Percentiles rank a stretch among this genome's conserved stretches.
These are phyloP conservation scores for Sclerotinia spermophila DNA, from an alignment of 2,329 filamentous ascomycete species.

Conservation along the genomic window DNA sequence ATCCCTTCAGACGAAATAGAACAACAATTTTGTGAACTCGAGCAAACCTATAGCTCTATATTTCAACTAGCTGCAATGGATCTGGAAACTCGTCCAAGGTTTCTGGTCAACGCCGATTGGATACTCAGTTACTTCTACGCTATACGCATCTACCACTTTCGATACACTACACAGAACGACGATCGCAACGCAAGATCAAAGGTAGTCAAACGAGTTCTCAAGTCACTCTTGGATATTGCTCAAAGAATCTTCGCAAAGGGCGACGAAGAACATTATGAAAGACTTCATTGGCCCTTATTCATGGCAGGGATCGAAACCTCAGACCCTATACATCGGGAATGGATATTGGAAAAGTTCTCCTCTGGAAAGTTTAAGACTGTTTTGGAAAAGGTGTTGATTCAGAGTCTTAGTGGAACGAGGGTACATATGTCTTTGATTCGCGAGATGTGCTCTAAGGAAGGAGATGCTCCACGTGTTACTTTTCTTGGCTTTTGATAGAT, in stretches of 20 bases:
- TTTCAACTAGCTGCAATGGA: neutral
- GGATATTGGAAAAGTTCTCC: conserved; percentile 11
- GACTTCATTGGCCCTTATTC: conserved; percentile 20
- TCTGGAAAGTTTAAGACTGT: conserved; percentile 2
- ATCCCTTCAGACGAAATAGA: neutral
- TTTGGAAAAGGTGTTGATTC: conserved; percentile 12
- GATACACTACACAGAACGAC: neutral
- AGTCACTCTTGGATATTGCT: conserved; percentile 3
- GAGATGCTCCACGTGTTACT: conserved; percentile 12
- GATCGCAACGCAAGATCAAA: conserved; percentile 2
- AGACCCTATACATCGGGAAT: conserved; percentile 19
- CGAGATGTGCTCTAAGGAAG: conserved; percentile 13
- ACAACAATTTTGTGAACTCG: neutral
- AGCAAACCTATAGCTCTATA: neutral
- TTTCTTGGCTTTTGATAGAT: conserved; percentile 9
- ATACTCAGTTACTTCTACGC: conserved; percentile 13
- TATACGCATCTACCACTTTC: conserved; percentile 11
- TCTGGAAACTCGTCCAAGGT: neutral
- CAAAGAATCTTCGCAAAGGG: conserved; percentile 10
- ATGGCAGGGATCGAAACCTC: conserved; percentile 21
- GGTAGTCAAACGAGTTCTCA: conserved; percentile 1
- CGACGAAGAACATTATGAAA: conserved; percentile 17
- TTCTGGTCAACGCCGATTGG: conserved; percentile 2
- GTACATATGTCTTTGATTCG: conserved; percentile 10
- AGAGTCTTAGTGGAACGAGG: neutral